Percentiles rank a stretch among this genome's conserved stretches.
phyloP scores from a whole-genome alignment of 2,329 filamentous ascomycete genomes.

The Cercospora sp. region DNA sequence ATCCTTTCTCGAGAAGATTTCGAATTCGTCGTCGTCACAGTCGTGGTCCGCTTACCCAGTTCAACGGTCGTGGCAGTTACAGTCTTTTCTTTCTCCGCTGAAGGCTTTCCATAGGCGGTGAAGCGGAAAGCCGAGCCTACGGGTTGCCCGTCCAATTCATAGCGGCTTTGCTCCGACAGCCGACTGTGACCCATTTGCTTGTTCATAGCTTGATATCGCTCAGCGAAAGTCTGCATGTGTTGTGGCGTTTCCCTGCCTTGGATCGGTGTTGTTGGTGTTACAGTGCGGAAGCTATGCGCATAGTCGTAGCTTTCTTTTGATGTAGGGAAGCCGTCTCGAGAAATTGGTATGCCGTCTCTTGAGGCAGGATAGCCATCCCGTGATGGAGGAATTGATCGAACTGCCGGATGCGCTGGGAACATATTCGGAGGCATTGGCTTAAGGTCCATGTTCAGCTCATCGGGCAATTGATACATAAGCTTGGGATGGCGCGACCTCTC shows the following conservation, averaged over 20 bases:
- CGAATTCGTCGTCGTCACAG: conserved; percentile 6
- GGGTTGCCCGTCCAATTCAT: conserved; percentile 20
- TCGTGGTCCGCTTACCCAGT: neutral
- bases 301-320: neutral
- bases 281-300: conserved; percentile 11
- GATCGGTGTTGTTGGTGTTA: neutral
- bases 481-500: conserved; percentile 28
- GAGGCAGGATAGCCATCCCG: neutral
- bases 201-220: conserved; percentile 20
- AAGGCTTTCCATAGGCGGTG: neutral
- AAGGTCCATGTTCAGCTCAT: conserved; percentile 29
- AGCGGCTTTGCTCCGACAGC: neutral
- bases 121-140: conserved; percentile 18
- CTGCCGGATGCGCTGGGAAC: conserved; percentile 12
- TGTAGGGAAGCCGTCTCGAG: neutral
- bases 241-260: conserved; percentile 10
- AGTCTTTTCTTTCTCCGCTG: neutral
- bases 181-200: conserved; percentile 1
- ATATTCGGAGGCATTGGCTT: conserved; percentile 23
- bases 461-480: conserved; percentile 39
- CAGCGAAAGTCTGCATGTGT: conserved; percentile 16
- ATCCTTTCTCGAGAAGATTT: conserved; percentile 2
- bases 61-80: conserved; percentile 1
- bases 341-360: neutral
- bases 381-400: conserved; percentile 17